Percentiles rank a stretch among this genome's conserved stretches.
Conservation (phyloP, 176 grass and related monocot species). For the Hsuehochloa calcarea region DNA sequence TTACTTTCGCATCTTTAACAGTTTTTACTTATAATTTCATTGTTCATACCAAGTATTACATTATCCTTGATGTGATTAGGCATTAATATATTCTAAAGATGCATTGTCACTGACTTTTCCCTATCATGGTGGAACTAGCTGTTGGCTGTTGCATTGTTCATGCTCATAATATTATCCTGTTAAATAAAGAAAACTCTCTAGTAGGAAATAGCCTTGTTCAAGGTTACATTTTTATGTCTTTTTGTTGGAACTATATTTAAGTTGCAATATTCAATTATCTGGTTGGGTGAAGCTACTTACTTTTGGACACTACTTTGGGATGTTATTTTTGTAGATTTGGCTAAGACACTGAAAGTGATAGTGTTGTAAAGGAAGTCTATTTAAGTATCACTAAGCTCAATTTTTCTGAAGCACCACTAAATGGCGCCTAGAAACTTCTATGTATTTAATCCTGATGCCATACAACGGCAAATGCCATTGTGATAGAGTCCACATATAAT, state of each 20-base stretch:
- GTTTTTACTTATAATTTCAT: background rate
- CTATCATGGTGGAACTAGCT: background rate
- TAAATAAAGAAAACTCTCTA: background rate
- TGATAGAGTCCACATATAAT: background rate
- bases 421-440: background rate
- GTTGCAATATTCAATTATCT: background rate
- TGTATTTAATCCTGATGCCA: slow-evolving; percentile 10
- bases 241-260: background rate
- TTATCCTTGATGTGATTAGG: background rate
- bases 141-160: slow-evolving; percentile 3
- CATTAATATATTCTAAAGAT: background rate
- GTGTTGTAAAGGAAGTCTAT: background rate
- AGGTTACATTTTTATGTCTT: background rate
- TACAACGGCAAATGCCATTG: background rate
- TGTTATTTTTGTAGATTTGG: background rate
- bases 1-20: background rate
- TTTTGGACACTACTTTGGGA: background rate
- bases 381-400: background rate
- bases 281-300: background rate
- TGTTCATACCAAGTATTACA: slow-evolving; percentile 12
- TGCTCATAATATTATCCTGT: background rate
- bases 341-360: background rate
- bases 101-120: background rate
- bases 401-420: background rate
- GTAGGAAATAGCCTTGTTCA: slow-evolving; percentile 14